Percentiles rank a stretch among this genome's conserved stretches.
Conservation (phyloP, 176 grass and related monocot genomes). For the Zoysia japonica region DNA sequence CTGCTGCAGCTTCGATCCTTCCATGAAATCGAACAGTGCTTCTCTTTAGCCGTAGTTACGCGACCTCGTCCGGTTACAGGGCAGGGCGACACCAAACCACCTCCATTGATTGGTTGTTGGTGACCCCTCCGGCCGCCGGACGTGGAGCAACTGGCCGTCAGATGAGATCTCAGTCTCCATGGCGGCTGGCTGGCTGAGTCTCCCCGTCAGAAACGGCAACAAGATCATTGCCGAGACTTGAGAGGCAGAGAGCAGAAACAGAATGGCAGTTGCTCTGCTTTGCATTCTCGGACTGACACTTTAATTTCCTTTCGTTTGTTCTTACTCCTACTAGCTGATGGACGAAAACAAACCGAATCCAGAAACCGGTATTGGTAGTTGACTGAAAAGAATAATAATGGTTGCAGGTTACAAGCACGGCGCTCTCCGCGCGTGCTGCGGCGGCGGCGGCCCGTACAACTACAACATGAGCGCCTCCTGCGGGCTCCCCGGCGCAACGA, state of each 20-base stretch:
- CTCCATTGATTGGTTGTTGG: neutral
- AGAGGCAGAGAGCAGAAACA: neutral
- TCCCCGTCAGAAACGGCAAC: too few relatives aligned
- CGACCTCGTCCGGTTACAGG: too few relatives aligned
- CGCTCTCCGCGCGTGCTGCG: conserved; percentile 65
- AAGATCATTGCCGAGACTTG: too few relatives aligned
- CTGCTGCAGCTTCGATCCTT: neutral
- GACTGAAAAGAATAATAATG: neutral
- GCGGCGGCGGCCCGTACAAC: conserved; percentile 77
- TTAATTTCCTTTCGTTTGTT: too few relatives aligned
- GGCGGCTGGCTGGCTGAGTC: too few relatives aligned
- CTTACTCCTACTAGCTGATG: too few relatives aligned
- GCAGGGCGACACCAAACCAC: neutral
- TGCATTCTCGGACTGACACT: too few relatives aligned
- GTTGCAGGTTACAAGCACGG: conserved; percentile 63
- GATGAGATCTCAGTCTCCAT: neutral
- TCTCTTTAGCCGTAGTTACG: neutral
- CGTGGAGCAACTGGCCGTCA: neutral
- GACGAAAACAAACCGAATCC: too few relatives aligned
- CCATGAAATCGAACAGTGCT: too few relatives aligned
- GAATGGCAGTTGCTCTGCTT: too few relatives aligned
- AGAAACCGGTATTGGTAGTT: too few relatives aligned
- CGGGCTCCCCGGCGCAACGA: conserved; percentile 48
- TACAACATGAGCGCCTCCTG: conserved; percentile 67
- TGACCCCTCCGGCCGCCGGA: neutral